These are phyloP conservation scores for Podospora australis DNA, from an alignment of 495 filamentous ascomycete species.

Conservation along the genomic window DNA sequence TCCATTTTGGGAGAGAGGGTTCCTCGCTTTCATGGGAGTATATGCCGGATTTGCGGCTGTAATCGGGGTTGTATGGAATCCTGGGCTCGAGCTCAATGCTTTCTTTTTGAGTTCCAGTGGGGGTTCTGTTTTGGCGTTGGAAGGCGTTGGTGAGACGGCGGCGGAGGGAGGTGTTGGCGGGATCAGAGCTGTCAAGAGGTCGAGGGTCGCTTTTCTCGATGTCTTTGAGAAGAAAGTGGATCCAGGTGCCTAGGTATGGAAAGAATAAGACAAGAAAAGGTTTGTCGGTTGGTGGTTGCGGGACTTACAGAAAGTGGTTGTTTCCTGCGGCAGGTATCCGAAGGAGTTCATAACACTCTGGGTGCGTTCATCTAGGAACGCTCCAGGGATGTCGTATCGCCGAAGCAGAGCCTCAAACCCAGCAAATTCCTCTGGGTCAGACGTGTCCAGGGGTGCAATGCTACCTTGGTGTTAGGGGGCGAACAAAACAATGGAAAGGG, in stretches of 20 bases:
- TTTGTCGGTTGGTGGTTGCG: too few species aligned
- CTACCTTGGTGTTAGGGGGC: too few species aligned
- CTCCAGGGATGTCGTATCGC: neutral
- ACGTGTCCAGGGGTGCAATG: neutral
- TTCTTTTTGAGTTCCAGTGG: too few species aligned
- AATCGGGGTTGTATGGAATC: too few species aligned
- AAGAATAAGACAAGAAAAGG: too few species aligned
- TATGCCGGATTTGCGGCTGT: too few species aligned
- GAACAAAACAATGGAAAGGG: too few species aligned
- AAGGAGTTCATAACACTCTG: neutral
- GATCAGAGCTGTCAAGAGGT: neutral
- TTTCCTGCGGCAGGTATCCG: neutral
- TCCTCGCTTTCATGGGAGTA: neutral
- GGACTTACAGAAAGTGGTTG: too few species aligned
- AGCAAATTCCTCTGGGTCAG: neutral
- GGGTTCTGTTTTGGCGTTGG: too few species aligned
- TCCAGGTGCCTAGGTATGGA: neutral
- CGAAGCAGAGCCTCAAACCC: neutral
- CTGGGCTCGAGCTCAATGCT: too few species aligned
- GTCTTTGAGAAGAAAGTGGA: neutral
- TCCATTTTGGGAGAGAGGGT: neutral
- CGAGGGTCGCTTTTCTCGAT: neutral
- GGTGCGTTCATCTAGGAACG: neutral
- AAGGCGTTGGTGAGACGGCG: too few species aligned
- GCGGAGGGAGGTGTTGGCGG: too few species aligned